These are phyloP conservation scores for Elsinoe fawcettii DNA, from an alignment of 2,329 filamentous ascomycete genomes.

Conservation along the genomic window DNA sequence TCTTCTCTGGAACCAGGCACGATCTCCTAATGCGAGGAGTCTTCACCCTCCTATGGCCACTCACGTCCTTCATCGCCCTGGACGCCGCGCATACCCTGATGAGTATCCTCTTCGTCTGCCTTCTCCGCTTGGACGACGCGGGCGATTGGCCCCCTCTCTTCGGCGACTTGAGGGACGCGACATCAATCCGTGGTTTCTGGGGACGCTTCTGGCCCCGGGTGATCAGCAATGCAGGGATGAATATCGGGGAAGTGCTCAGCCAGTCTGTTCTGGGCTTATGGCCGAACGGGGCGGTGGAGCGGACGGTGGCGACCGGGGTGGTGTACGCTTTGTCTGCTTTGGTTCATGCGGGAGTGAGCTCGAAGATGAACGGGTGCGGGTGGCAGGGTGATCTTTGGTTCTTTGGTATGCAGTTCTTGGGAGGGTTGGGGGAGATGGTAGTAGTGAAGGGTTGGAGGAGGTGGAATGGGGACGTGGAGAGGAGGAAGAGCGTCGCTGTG, in stretches of 20 bases:
- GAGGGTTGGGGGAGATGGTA: conserved; percentile 12
- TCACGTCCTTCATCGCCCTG: not conserved
- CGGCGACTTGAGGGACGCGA: not conserved
- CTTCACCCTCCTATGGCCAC: not conserved
- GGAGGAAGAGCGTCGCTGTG: conserved; percentile 2
- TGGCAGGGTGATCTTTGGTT: not conserved
- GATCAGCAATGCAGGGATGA: not conserved
- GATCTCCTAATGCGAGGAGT: not conserved
- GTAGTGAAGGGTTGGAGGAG: conserved; percentile 16
- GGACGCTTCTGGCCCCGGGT: not conserved
- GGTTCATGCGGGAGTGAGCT: not conserved
- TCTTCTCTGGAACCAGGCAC: not conserved
- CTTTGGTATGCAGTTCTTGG: conserved; percentile 14
- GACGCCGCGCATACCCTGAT: not conserved
- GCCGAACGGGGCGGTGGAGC: not conserved
- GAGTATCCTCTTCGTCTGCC: not conserved
- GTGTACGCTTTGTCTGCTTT: not conserved
- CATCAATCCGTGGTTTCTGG: not conserved
- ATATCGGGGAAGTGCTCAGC: not conserved
- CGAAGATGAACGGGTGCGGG: not conserved
- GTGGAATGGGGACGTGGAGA: conserved; percentile 7
- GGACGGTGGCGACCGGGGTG: not conserved
- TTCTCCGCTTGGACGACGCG: not conserved
- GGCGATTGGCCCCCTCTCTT: not conserved
- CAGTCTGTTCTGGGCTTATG: not conserved